Base-by-base conservation (phyloP, 2,329 filamentous ascomycete species). In the Arthroderma sp. region DNA sequence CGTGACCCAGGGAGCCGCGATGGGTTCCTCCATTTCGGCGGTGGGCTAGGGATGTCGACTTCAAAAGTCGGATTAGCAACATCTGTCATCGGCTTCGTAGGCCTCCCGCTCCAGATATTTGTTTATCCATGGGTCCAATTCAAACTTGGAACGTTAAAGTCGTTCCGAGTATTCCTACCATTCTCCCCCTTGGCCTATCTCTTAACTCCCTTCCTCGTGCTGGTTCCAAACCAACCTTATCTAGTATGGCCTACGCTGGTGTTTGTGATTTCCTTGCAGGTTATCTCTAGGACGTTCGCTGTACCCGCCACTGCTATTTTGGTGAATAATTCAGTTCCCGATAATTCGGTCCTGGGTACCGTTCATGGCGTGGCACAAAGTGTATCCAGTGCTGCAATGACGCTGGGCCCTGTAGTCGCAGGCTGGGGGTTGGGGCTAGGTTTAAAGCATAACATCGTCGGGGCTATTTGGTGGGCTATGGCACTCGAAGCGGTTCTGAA, bases 21-120 rank as follows among this genome's bases (percentile, higher is more conserved):
- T 60, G 61, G 53, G 52, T 61, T 49, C 61, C 74, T 46, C 71
- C 78, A 72, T 49, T 87, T 83, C 52, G 73, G 75, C 0, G 83
- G 85, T 29, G 85, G 85, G 1, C 69, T 91, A 0, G 83, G 83
- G n/a, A 72, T 91, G 43, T 75, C 76, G 0, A 79, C 83, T 0
- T 71, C 74, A 1, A 74, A 76, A 2, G 81, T 91, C 30, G 85
- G 85, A n/a, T 65, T 84, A 37, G 82, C 83, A 4, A 86, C 88
- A 67, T 79, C 84, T 2, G 79, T 83, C 42, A 73, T 91, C 10
- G 85, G 85, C 6, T 63, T 76, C 40, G 78, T 89, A 37, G 85
- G 85, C n/a, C 81, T 91, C 33, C 65, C 71, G 0, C 68, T 91
- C 38, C 82, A 85, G 57, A 72, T 85, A 22, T 69, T 83, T 41